Percentiles rank a stretch among this genome's conserved stretches.
These are phyloP conservation scores for Leucosporidium creatinivorum DNA, from an alignment of 768 basidiomycete species.

Conservation along the genomic window DNA sequence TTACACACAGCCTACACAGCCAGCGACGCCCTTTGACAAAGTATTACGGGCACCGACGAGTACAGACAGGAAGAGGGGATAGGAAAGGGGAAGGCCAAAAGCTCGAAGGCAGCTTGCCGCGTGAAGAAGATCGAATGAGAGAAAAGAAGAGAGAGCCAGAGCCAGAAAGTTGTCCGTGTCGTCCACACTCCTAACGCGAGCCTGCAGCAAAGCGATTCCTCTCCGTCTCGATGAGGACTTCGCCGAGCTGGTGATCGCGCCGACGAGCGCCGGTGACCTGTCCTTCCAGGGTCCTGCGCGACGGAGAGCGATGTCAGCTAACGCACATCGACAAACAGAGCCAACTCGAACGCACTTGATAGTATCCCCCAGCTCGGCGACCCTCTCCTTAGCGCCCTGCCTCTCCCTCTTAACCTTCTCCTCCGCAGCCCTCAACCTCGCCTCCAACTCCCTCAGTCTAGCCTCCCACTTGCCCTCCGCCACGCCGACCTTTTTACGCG, in stretches of 20 bases:
- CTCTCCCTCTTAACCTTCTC: constrained; percentile 88
- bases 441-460: constrained; percentile 86
- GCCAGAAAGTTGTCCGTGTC: too few relatives aligned
- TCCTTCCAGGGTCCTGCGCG: constrained; percentile 5
- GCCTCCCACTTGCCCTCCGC: constrained; percentile 90
- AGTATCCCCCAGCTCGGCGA: constrained; percentile 61
- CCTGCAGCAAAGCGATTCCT: not conserved
- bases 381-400: constrained; percentile 84
- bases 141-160: too few relatives aligned
- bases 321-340: not conserved
- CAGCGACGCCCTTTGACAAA: too few relatives aligned
- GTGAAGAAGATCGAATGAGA: too few relatives aligned
- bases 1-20: too few relatives aligned
- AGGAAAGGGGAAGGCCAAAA: too few relatives aligned
- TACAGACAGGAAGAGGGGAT: too few relatives aligned
- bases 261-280: constrained; percentile 2
- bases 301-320: too few relatives aligned
- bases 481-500: constrained; percentile 62
- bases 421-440: constrained; percentile 68
- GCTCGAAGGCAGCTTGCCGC: too few relatives aligned
- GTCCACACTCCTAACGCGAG: too few relatives aligned
- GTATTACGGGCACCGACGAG: too few relatives aligned
- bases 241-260: constrained; percentile 19
- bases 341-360: constrained; percentile 52
- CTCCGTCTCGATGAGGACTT: constrained; percentile 8